Conservation (phyloP, 306 rosid genomes). For the Gleditsia sinensis region DNA sequence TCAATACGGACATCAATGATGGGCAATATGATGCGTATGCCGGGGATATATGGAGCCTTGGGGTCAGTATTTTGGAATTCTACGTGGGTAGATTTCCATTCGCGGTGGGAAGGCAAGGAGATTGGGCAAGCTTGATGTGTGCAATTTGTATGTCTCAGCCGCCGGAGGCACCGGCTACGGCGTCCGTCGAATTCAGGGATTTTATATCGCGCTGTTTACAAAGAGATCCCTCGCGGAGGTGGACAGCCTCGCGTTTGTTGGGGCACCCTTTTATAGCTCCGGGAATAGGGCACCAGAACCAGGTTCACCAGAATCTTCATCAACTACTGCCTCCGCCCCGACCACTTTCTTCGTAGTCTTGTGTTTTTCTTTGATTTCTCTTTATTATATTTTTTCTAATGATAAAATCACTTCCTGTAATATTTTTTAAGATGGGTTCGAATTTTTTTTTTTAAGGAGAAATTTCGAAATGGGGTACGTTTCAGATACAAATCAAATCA, state of each 20-base stretch:
- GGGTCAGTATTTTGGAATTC: constrained; percentile 66
- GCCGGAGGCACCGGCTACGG: constrained; percentile 77
- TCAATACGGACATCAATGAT: constrained; percentile 61
- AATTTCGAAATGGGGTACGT: constrained; percentile 21
- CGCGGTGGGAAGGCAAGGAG: constrained; percentile 71
- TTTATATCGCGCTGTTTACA: constrained; percentile 75
- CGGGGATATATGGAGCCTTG: constrained; percentile 54
- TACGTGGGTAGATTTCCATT: constrained; percentile 89
- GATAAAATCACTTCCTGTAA: constrained; percentile 38
- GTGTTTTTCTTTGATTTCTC: not conserved
- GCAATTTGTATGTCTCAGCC: constrained; percentile 98
- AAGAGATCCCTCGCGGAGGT: constrained; percentile 68
- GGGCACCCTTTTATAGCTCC: constrained; percentile 67
- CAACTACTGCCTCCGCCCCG: constrained; percentile 70
- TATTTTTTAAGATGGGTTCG: constrained; percentile 33
- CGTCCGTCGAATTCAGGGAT: constrained; percentile 69
- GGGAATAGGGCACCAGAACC: constrained; percentile 33
- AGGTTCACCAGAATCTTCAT: constrained; percentile 53
- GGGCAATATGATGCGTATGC: constrained; percentile 53
- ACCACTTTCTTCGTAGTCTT: constrained; percentile 50
- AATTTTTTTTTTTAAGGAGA: constrained; percentile 22
- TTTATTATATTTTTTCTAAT: not conserved
- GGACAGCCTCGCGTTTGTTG: constrained; percentile 65
- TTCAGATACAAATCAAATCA: constrained; percentile 28
- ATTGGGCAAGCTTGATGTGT: constrained; percentile 93